Conservation (phyloP, 805 yeast genomes). For the Kodamaea nitidulidarum region DNA sequence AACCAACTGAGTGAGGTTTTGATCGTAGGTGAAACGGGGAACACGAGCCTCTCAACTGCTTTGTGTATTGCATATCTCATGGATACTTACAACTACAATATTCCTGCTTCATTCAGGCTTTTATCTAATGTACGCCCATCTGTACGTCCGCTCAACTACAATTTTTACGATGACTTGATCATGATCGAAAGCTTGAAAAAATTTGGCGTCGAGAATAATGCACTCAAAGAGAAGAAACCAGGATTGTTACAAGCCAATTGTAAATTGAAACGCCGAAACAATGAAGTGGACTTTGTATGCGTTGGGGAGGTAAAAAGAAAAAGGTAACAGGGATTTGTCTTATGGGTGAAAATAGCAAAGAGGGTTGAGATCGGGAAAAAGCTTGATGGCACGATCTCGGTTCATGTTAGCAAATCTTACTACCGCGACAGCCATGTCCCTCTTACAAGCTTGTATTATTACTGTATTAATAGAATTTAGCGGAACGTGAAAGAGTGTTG, state of each 20-base stretch:
- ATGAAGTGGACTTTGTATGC: conserved; percentile 13
- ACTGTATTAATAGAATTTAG: background rate
- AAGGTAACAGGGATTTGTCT: too few species aligned
- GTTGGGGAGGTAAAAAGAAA: conserved; percentile 17
- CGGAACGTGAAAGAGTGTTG: background rate
- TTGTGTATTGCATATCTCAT: conserved; percentile 35
- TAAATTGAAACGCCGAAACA: conserved; percentile 26
- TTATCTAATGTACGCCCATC: conserved; percentile 19
- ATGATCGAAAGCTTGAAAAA: conserved; percentile 38
- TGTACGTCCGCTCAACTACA: conserved; percentile 22
- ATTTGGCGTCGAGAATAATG: conserved; percentile 30
- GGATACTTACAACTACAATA: conserved; percentile 37
- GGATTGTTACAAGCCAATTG: conserved; percentile 26
- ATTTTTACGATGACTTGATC: conserved; percentile 37
- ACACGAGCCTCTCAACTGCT: conserved; percentile 25
- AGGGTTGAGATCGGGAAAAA: background rate
- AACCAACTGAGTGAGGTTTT: conserved; percentile 29
- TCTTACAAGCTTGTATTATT: background rate
- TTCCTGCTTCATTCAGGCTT: conserved; percentile 25
- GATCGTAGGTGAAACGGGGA: conserved; percentile 31
- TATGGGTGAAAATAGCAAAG: too few species aligned
- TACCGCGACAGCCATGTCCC: too few species aligned
- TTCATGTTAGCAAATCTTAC: too few species aligned
- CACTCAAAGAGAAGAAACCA: conserved; percentile 25
- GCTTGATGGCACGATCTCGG: too few species aligned